Evolutionary conservation across 1,284 basidiomycete species (phyloP), one percentile per base, ranked within the genome.

Genomic region (Microbotryum saponariae): DNA sequence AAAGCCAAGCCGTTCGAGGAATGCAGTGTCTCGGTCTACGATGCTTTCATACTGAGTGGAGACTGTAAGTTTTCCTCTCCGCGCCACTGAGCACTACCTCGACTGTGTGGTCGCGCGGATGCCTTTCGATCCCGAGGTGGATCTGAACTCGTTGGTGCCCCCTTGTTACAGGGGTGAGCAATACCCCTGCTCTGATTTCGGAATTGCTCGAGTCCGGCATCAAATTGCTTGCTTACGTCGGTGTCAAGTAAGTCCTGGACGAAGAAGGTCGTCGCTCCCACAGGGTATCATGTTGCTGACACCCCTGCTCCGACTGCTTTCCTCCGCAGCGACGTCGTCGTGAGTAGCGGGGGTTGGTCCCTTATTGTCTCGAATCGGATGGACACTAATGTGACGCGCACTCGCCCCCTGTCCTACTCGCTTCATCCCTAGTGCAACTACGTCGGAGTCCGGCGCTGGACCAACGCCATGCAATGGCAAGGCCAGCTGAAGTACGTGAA

Each of bases 151-250:
- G 67, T 31, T 7, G 31, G 31, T 31, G 63, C 63, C 6, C 64
- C 68, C 61, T 60, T 61, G 54, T 66, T 68, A 25, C 29, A 57
- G 62, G 66, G 12, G 23, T 63, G 10, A 86, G 85, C 74, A 85
- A 91, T 75, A 83, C 84, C 51, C 86, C 87, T 7, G 76, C 76
- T 21, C 79, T 92, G 6, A 78, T 94, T 14, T 84, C 87, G 20
- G 82, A 85, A 48, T 78, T 94, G 9, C 79, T 93, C 58, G 81
- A 88, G 47, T 79, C 92, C 56, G 78, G 87, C 59, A 77, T 25
- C 25, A 25, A 3, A 4, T 25, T 25, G 25, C 25, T 25, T 25
- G 3, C 4, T 25, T 25, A 25, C 25, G 25, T 25, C 25, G 25
- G 25, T 4, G 25, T 25, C 25, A 88, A 71, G 85, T 87, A 80